Evolutionary conservation across 257 asterid genomes (phyloP).

Genomic region (Parsonsia alboflavescens): DNA sequence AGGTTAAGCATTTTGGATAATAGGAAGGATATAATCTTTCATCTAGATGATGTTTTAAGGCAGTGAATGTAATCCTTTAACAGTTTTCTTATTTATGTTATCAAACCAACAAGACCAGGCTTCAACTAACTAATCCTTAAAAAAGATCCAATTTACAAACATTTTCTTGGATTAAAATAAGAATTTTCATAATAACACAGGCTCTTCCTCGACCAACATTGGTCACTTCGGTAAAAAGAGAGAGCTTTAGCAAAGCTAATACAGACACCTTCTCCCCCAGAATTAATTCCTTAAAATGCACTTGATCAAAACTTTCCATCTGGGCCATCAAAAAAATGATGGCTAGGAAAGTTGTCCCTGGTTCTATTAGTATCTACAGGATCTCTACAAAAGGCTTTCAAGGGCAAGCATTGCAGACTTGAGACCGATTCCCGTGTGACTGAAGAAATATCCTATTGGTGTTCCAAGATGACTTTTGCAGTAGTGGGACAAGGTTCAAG

Average conservation of each 20-base stretch:
- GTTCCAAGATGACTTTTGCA: too few relatives aligned
- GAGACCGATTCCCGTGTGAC: too few relatives aligned
- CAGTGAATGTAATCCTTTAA: not conserved
- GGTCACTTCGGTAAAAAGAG: not conserved
- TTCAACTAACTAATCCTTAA: not conserved
- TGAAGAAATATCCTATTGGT: too few relatives aligned
- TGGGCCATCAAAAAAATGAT: not conserved
- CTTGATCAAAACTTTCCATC: not conserved
- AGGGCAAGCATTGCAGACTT: not conserved
- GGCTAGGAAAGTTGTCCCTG: not conserved
- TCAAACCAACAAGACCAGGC: not conserved
- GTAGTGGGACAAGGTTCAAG: too few relatives aligned
- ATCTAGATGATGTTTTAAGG: not conserved
- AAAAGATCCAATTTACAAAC: not conserved
- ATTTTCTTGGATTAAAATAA: not conserved
- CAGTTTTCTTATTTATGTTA: not conserved
- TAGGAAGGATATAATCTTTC: not conserved
- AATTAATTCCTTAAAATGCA: not conserved
- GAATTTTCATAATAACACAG: not conserved
- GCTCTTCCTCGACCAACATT: not conserved
- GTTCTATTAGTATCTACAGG: not conserved
- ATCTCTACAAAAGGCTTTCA: not conserved
- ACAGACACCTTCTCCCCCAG: not conserved
- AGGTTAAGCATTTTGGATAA: not conserved
- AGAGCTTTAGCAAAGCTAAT: not conserved